These are phyloP conservation scores for Pascua guehoae DNA, from an alignment of 1,284 basidiomycete genomes.

Conservation along the genomic window DNA sequence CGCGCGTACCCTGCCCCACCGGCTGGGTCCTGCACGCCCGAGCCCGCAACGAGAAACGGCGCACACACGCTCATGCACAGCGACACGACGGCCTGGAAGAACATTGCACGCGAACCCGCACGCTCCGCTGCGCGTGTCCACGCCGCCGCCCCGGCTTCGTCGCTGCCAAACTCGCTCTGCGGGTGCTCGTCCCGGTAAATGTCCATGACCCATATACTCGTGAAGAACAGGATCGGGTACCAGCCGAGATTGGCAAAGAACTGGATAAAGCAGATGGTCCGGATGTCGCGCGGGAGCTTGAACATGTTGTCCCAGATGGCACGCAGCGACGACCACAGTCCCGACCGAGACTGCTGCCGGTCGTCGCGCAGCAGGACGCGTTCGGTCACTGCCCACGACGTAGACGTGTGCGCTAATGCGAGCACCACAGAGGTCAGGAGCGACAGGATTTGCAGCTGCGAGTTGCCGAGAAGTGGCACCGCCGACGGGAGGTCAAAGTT, in stretches of 20 bases:
- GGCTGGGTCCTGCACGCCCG: slow-evolving; percentile 32
- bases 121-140: slow-evolving; percentile 57
- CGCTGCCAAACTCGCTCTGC: slow-evolving; percentile 44
- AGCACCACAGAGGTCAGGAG: slow-evolving; percentile 53
- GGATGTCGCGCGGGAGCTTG: slow-evolving; percentile 68
- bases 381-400: slow-evolving; percentile 68
- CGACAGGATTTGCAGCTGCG: slow-evolving; percentile 70
- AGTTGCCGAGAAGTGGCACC: slow-evolving; percentile 64
- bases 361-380: slow-evolving; percentile 62
- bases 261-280: slow-evolving; percentile 71
- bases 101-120: slow-evolving; percentile 75
- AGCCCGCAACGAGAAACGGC: slow-evolving; percentile 62
- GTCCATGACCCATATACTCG: slow-evolving; percentile 79
- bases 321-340: slow-evolving; percentile 35
- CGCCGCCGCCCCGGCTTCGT: slow-evolving; percentile 29
- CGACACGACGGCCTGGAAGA: slow-evolving; percentile 69
- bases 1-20: slow-evolving; percentile 8
- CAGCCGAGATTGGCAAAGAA: slow-evolving; percentile 76
- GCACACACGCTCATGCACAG: slow-evolving; percentile 66
- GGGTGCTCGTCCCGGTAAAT: slow-evolving; percentile 61
- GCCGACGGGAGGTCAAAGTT: slow-evolving; percentile 65
- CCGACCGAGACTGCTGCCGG: slow-evolving; percentile 39
- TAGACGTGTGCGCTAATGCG: slow-evolving; percentile 53
- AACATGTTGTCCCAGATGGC: slow-evolving; percentile 64
- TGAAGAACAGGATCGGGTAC: slow-evolving; percentile 88